Base-by-base conservation (phyloP, 768 basidiomycete genomes). In the Gelatoporia subvermispora region DNA sequence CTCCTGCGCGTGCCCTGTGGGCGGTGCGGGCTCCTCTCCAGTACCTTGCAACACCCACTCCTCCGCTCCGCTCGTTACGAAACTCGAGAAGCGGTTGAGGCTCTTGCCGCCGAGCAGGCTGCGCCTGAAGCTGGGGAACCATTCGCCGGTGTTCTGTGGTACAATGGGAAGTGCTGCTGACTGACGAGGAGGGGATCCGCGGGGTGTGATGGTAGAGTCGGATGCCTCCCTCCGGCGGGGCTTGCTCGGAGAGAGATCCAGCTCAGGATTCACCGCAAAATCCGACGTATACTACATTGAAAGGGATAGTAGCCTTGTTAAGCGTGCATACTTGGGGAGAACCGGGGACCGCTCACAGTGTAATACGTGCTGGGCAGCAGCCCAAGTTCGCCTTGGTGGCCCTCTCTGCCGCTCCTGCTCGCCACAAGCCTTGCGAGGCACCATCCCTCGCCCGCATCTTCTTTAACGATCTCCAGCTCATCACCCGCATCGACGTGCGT, bases 1-100 rank as follows among this genome's bases (percentile, higher is more conserved):
- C 56, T 41, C 60, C 42, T 54, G 53, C 3, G 49, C 50, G 35
- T 58, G 58, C n/a, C 49, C 18, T 38, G 63, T 53, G 16, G 57
- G 50, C n/a, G 56, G 35, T 8, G 57, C 51, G 7, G 64, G 53
- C 13, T 73, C 70, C 38, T 68, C 63, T 1, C 68, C 64, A 22
- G 67, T 71, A 3, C 89, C 89, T 43, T 84, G 78, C n/a, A 91
- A 74, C 8, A 91, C 76, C 69, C 82, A 92, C 44, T 84, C 83
- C 63, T 92, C 89, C 9, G 89, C 89, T 31, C 89, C 89, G 49
- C 84, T 88, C 7, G 85, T 88, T 13, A 92, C 88, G 62, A 91
- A 92, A 48, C 76, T 84, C 1, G 88, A 89, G 67, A 92, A 92
- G n/a, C 88, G 76, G 63, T 91, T 90, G 46, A 91, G 65, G 39